Conservation (phyloP, 2,329 filamentous ascomycete species). For the Dissoconium aciculare region DNA sequence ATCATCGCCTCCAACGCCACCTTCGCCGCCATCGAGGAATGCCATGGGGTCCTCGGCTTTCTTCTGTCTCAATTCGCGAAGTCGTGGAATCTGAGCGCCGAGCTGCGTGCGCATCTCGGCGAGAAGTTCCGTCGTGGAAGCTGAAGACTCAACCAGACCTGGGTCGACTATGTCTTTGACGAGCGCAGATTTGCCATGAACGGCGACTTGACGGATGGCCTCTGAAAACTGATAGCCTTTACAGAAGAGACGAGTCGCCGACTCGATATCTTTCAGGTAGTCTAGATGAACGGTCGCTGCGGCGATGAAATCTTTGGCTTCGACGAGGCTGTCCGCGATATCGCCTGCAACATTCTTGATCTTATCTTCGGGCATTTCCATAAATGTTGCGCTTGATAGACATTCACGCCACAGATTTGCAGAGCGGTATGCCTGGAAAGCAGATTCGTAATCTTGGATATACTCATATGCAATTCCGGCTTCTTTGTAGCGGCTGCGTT, state of each 20-base stretch:
- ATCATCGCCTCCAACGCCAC: conserved; percentile 40
- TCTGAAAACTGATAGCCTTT: conserved; percentile 77
- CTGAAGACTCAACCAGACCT: conserved; percentile 66
- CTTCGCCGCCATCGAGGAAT: conserved; percentile 61
- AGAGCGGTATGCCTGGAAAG: conserved; percentile 69
- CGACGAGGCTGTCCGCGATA: conserved; percentile 64
- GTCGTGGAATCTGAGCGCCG: conserved; percentile 67
- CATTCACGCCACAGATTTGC: conserved; percentile 86
- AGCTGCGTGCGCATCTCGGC: conserved; percentile 85
- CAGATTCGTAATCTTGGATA: conserved; percentile 55
- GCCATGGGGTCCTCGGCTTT: conserved; percentile 72
- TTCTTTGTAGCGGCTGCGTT: conserved; percentile 63
- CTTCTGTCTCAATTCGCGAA: conserved; percentile 65
- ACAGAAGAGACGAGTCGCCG: conserved; percentile 64
- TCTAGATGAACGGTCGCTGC: conserved; percentile 71
- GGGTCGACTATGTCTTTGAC: conserved; percentile 57
- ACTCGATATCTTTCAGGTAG: conserved; percentile 57
- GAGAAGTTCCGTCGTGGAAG: conserved; percentile 73
- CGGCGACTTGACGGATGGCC: conserved; percentile 62
- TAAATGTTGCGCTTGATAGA: conserved; percentile 60
- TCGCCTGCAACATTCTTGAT: conserved; percentile 54
- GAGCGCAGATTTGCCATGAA: conserved; percentile 45
- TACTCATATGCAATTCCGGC: conserved; percentile 83
- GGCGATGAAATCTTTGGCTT: conserved; percentile 68
- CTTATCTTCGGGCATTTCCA: conserved; percentile 45